Evolutionary conservation across 2,329 filamentous ascomycete species (phyloP).

Genomic region (Samsoniella hepiali): DNA sequence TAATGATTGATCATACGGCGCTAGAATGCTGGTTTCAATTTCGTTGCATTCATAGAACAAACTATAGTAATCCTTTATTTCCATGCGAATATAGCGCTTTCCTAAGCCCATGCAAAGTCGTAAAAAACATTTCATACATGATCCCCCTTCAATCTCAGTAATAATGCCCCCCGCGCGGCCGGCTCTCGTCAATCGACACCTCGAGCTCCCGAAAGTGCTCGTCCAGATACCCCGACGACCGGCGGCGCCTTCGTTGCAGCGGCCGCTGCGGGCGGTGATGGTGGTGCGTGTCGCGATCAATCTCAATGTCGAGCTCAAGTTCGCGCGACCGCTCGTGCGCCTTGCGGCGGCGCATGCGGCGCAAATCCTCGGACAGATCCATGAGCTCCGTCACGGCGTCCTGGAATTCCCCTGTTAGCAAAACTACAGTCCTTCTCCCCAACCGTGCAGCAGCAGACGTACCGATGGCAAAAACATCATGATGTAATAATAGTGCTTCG

Average conservation of each 20-base stretch:
- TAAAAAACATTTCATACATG: neutral
- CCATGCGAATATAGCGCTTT: neutral
- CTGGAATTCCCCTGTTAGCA: neutral
- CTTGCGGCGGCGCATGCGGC: neutral
- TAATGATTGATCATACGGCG: too few relatives aligned
- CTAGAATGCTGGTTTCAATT: too few relatives aligned
- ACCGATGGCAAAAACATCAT: slow-evolving; percentile 87
- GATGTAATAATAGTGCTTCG: slow-evolving; percentile 84
- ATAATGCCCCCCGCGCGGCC: slow-evolving; percentile 1
- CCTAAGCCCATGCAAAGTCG: neutral
- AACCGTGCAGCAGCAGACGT: slow-evolving; percentile 42
- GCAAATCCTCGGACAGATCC: slow-evolving; percentile 8
- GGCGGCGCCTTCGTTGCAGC: neutral
- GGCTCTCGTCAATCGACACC: slow-evolving; percentile 7
- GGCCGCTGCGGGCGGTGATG: neutral
- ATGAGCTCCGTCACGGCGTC: slow-evolving; percentile 11
- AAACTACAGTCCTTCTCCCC: neutral
- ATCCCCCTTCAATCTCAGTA: neutral
- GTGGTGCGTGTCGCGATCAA: slow-evolving; percentile 7
- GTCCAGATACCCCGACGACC: slow-evolving; percentile 12
- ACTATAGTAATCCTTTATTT: too few relatives aligned
- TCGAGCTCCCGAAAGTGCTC: slow-evolving; percentile 14
- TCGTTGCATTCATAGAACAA: too few relatives aligned
- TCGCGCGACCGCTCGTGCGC: neutral
- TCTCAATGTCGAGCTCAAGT: slow-evolving; percentile 17